Evolutionary conservation across 73 alveolate species (phyloP).

Genomic region (Tetrahymena borealis): DNA sequence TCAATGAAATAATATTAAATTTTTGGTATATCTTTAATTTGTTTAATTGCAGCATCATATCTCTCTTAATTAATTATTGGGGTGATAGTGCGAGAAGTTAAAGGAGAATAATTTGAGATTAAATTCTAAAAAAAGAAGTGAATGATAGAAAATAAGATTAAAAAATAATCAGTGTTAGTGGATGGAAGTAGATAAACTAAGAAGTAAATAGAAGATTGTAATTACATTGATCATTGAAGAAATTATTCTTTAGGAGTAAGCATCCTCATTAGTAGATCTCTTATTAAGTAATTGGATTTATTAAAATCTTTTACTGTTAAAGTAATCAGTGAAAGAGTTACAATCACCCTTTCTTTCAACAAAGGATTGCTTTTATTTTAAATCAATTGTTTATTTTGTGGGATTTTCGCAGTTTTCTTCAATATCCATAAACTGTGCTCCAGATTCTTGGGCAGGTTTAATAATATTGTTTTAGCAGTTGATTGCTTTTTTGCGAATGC

Average conservation of each 20-base stretch:
- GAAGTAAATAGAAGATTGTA: neutral
- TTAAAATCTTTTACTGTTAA: neutral
- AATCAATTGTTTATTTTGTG: neutral
- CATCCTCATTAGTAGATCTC: neutral
- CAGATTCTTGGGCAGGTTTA: neutral
- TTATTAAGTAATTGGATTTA: neutral
- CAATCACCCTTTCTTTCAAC: neutral
- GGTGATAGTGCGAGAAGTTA: too few relatives aligned
- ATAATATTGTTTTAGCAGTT: neutral
- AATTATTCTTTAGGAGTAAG: neutral
- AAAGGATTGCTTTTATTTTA: neutral
- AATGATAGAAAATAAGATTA: neutral
- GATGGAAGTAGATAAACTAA: neutral
- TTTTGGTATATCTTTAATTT: too few relatives aligned
- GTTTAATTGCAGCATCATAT: too few relatives aligned
- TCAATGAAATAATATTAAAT: too few relatives aligned
- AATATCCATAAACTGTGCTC: neutral
- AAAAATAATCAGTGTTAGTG: neutral
- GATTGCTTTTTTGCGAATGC: neutral
- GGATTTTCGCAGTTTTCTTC: neutral
- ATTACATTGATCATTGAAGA: neutral
- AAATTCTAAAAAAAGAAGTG: too few relatives aligned
- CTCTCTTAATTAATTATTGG: too few relatives aligned
- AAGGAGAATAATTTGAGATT: too few relatives aligned
- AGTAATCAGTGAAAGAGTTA: neutral